A percentile compares a stretch with the other conserved stretches of the same genome.
These are phyloP conservation scores for Kockiozyma suomiensis DNA, from an alignment of 805 yeast species.

Conservation along the genomic window DNA sequence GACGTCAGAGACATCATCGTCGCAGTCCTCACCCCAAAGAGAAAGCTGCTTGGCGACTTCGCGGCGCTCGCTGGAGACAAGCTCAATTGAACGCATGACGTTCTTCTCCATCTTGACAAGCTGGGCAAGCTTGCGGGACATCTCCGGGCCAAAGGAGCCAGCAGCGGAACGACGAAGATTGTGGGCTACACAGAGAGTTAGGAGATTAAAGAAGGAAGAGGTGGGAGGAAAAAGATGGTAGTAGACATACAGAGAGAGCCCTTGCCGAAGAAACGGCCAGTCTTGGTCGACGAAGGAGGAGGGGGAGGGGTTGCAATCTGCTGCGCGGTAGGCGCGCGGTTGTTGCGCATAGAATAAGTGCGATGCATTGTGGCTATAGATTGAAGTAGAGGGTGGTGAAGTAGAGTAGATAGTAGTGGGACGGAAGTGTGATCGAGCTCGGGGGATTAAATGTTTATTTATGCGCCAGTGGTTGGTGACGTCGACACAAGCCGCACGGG, in stretches of 20 bases:
- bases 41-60: conserved; percentile 97
- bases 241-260: conserved; percentile 28
- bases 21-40: conserved; percentile 96
- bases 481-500: background rate
- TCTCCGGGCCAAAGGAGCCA: conserved; percentile 91
- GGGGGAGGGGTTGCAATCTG: conserved; percentile 94
- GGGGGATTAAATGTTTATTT: conserved; percentile 3
- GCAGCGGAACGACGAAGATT: conserved; percentile 45
- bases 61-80: conserved; percentile 90
- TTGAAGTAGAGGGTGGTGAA: background rate
- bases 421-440: background rate
- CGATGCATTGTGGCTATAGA: conserved; percentile 72
- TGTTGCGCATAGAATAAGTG: conserved; percentile 93
- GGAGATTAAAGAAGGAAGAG: background rate
- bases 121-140: conserved; percentile 87
- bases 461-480: background rate
- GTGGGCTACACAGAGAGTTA: conserved; percentile 29
- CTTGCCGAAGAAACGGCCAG: conserved; percentile 78
- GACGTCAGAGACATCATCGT: conserved; percentile 94
- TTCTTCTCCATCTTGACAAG: conserved; percentile 95
- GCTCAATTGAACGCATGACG: conserved; percentile 90
- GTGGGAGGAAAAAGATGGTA: background rate
- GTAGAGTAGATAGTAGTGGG: background rate
- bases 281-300: conserved; percentile 87
- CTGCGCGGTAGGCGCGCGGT: conserved; percentile 96